Percentiles rank a stretch among this genome's conserved stretches.
These are phyloP conservation scores for Aeschynomene evenia DNA, from an alignment of 306 rosid genomes.

Conservation along the genomic window DNA sequence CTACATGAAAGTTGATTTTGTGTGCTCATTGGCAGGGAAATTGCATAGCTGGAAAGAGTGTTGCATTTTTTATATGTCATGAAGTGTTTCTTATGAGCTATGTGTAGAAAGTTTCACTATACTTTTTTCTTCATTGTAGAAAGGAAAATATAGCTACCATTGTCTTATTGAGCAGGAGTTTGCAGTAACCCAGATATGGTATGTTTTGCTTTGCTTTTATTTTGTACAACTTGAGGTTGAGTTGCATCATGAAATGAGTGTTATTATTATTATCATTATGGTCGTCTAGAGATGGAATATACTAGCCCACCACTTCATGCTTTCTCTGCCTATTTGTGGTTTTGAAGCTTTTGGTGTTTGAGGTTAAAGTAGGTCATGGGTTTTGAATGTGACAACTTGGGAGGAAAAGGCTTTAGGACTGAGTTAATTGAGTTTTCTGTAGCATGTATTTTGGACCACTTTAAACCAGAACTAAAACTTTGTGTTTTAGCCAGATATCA, in stretches of 20 bases:
- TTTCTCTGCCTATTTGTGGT: not conserved
- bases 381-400: not conserved
- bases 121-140: not conserved
- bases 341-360: not conserved
- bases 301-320: not conserved
- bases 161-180: slow-evolving; percentile 11
- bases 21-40: slow-evolving; percentile 33
- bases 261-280: not conserved
- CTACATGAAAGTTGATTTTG: slow-evolving; percentile 1
- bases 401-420: not conserved
- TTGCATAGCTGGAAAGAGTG: not conserved
- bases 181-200: slow-evolving; percentile 50
- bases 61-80: not conserved
- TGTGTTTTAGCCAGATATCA: not conserved
- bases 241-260: slow-evolving; percentile 20
- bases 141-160: not conserved
- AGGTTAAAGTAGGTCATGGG: slow-evolving; percentile 4
- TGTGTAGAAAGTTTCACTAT: not conserved
- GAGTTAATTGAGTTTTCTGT: not conserved
- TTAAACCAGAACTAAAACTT: not conserved
- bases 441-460: slow-evolving; percentile 15
- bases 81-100: slow-evolving; percentile 1
- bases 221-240: slow-evolving; percentile 22
- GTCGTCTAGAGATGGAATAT: not conserved
- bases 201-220: slow-evolving; percentile 32